Conservation (phyloP, 129 eudicot species). For the Arctium lappa region DNA sequence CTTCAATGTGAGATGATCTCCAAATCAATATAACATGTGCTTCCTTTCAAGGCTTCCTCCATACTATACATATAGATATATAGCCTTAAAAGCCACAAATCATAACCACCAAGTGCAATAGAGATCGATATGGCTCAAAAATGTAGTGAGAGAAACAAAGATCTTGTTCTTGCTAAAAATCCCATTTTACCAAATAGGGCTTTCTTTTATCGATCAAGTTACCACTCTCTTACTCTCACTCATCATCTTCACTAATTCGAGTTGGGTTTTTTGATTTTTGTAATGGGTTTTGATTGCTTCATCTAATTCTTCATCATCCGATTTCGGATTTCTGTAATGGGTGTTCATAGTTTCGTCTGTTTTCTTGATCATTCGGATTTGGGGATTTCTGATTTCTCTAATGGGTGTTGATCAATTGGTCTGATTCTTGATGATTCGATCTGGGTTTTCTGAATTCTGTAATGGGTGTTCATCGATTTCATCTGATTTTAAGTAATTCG, state of each 20-base stretch:
- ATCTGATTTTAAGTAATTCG: not conserved
- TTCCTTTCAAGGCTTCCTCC: slow-evolving; percentile 45
- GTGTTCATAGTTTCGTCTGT: not conserved
- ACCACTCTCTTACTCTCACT: not conserved
- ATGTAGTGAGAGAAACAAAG: not conserved
- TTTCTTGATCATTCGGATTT: not conserved
- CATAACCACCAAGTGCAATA: not conserved
- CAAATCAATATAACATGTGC: slow-evolving; percentile 17
- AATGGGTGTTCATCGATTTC: not conserved
- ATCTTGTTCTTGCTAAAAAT: slow-evolving; percentile 3
- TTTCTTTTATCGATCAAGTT: not conserved
- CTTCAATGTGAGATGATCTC: not conserved
- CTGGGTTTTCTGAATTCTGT: not conserved
- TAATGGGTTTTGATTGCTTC: not conserved
- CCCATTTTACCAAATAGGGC: not conserved
- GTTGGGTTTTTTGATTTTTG: not conserved
- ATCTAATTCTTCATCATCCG: not conserved
- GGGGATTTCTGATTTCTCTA: not conserved
- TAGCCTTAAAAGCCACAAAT: not conserved
- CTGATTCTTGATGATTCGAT: not conserved
- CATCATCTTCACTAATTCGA: not conserved
- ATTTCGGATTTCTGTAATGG: not conserved
- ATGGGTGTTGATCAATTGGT: not conserved
- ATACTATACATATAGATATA: not conserved
- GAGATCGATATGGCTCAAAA: not conserved